A percentile compares a stretch with the other conserved stretches of the same genome.
phyloP scores from a whole-genome alignment of 306 rosid genomes.

The Acacia crassicarpa region DNA sequence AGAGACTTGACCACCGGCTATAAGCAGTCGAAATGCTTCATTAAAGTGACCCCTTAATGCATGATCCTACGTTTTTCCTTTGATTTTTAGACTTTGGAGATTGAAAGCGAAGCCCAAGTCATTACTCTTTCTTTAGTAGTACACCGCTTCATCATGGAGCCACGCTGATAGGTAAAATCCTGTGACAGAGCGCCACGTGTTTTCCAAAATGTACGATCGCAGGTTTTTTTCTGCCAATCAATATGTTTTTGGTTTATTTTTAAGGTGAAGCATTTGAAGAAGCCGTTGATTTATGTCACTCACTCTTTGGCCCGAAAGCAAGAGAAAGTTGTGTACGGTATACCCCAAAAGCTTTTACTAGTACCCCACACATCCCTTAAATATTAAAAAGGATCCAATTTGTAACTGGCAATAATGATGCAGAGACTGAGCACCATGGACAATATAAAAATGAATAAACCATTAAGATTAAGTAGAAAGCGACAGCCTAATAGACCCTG shows the following conservation, averaged over 20 bases:
- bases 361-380: background rate
- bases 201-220: background rate
- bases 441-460: background rate
- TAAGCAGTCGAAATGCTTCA: conserved; percentile 29
- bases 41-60: background rate
- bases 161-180: background rate
- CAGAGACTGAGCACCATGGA: background rate
- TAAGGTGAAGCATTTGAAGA: no score
- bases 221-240: background rate
- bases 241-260: no score
- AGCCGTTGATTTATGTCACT: background rate
- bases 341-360: background rate
- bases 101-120: background rate
- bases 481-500: background rate
- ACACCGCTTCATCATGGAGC: background rate
- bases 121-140: no score
- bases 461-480: background rate
- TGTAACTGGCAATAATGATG: background rate
- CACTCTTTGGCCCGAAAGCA: background rate
- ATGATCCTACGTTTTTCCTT: background rate
- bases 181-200: conserved; percentile 2
- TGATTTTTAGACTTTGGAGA: background rate
- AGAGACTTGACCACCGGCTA: conserved; percentile 7
- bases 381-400: background rate
- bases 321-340: background rate